These are phyloP conservation scores for Leptographium radiaticola DNA, from an alignment of 2,329 filamentous ascomycete species.

Conservation along the genomic window DNA sequence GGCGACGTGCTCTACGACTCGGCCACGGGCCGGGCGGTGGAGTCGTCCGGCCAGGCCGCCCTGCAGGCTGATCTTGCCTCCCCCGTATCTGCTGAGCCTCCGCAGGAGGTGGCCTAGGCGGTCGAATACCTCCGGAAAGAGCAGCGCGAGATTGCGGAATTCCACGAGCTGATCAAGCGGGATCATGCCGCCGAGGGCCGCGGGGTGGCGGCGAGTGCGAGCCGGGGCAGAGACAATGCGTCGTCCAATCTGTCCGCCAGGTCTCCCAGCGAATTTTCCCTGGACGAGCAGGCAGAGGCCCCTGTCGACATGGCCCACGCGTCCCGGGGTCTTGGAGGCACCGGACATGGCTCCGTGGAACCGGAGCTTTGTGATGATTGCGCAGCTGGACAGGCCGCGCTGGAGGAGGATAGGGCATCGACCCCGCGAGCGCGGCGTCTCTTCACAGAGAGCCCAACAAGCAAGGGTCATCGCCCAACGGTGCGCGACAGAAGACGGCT, in stretches of 20 bases:
- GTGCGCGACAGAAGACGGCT: background rate
- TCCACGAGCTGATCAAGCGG: too few relatives aligned
- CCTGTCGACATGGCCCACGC: background rate
- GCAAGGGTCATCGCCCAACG: background rate
- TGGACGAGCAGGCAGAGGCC: background rate
- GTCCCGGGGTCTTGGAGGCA: background rate
- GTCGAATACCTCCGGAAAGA: too few relatives aligned
- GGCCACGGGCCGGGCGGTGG: conserved; percentile 14
- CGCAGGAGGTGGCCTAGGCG: background rate
- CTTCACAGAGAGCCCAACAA: background rate
- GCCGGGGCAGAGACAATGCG: too few relatives aligned
- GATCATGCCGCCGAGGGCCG: background rate
- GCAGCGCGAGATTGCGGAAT: background rate
- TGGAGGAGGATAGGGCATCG: background rate
- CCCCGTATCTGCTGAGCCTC: background rate
- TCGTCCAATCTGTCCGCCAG: too few relatives aligned
- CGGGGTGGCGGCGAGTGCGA: too few relatives aligned
- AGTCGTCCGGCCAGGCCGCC: background rate
- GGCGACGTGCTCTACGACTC: conserved; percentile 31
- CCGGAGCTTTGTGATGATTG: background rate
- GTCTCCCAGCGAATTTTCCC: too few relatives aligned
- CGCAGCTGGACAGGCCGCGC: background rate
- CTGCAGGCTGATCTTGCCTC: background rate
- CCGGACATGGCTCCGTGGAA: background rate
- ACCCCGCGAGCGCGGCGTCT: background rate